Evolutionary conservation across 768 basidiomycete species (phyloP), one percentile per base, ranked within the genome.

Genomic region (Panus rudis): DNA sequence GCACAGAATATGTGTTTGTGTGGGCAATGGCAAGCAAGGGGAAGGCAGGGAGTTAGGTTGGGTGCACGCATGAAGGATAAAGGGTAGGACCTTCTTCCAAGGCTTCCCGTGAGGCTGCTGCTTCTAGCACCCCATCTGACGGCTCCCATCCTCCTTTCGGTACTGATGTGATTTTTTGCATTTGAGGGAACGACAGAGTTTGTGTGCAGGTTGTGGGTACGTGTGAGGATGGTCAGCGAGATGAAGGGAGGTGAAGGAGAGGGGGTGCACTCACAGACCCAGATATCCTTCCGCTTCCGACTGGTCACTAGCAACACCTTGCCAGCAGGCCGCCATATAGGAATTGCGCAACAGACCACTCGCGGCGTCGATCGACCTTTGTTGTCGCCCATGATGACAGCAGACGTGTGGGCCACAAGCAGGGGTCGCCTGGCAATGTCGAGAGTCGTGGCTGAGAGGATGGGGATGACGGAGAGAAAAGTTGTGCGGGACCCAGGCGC

Each of bases 11-110:
- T n/a, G n/a, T n/a, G n/a, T n/a, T n/a, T n/a, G n/a, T n/a, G 74
- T 70, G 72, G 71, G 34, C 32, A 33, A 34, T 28, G 51, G 39
- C 22, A 47, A 45, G 48, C 37, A 49, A 47, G 49, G 42, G 46
- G 49, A 48, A 50, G 44, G 57, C 59, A 49, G 59, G 59, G 59
- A 55, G 52, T 52, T 51, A 52, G 57, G 75, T 82, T 76, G 73
- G 70, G 75, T 64, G 80, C 70, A 79, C 73, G 79, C 75, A 75
- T 72, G 78, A 81, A 76, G 70, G 80, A 79, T 71, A 79, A 82
- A 78, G 70, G 79, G 78, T 80, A 79, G 79, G 85, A 92, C 89
- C 89, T 91, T 92, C 89, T 86, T 92, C 89, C 65, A 84, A 73
- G 68, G 89, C 89, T 79, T 92, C 89, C 65, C 89, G 78, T 58